Evolutionary conservation across 352 stramenopile genomes (phyloP).

Genomic region (Phytophthora multivora): DNA sequence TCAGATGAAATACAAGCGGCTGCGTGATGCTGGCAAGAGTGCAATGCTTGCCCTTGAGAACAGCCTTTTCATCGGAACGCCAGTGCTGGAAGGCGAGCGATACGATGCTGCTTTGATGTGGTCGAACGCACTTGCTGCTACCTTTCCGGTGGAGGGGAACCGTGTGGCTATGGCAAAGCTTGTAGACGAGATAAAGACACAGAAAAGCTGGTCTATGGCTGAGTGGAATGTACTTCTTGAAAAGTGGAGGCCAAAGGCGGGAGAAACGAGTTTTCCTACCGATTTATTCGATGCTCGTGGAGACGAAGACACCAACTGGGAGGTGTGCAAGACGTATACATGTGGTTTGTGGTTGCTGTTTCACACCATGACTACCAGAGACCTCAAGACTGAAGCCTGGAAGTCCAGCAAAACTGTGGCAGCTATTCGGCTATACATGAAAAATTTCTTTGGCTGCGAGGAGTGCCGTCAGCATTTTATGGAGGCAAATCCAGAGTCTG

Average conservation of each 20-base stretch:
- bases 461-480: conserved; percentile 73
- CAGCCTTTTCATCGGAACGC: conserved; percentile 64
- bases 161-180: conserved; percentile 50
- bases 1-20: conserved; percentile 60
- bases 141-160: conserved; percentile 71
- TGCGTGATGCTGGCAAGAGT: conserved; percentile 60
- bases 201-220: conserved; percentile 41
- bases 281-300: conserved; percentile 48
- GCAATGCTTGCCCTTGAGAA: conserved; percentile 64
- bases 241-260: conserved; percentile 50
- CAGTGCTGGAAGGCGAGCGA: conserved; percentile 51
- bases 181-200: conserved; percentile 31
- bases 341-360: conserved; percentile 81
- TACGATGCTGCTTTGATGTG: conserved; percentile 61
- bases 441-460: conserved; percentile 74
- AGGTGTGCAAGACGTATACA: conserved; percentile 68
- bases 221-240: conserved; percentile 54
- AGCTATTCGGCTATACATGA: conserved; percentile 67
- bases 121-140: conserved; percentile 47
- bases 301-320: conserved; percentile 45
- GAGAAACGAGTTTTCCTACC: conserved; percentile 51
- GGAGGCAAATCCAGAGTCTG: conserved; percentile 52
- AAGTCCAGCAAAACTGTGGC: conserved; percentile 51
- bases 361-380: conserved; percentile 60
- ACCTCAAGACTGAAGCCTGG: conserved; percentile 14